Evolutionary conservation across 169 alveolate species (phyloP).

Genomic region (Babesia gibsoni): DNA sequence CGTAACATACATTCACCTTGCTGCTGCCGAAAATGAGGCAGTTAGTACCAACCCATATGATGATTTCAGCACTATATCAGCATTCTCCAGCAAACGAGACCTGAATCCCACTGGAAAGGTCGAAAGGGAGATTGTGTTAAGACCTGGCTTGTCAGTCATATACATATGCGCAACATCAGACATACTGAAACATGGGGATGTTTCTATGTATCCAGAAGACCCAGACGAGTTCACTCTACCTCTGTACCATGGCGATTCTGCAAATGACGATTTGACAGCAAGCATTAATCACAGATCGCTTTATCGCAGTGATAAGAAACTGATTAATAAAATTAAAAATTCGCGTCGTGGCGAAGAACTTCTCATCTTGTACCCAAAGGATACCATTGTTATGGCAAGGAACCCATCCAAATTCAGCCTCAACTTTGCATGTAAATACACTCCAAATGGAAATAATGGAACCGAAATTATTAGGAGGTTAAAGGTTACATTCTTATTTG

Average conservation of each 20-base stretch:
- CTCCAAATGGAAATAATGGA: neutral
- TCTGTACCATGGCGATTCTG: too few relatives aligned
- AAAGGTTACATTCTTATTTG: slow-evolving; percentile 18
- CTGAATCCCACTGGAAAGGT: neutral
- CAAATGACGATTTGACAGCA: neutral
- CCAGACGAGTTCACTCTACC: neutral
- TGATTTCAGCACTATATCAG: too few relatives aligned
- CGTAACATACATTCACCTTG: too few relatives aligned
- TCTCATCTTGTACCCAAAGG: slow-evolving; percentile 13
- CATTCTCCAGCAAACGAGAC: neutral
- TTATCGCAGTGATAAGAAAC: neutral
- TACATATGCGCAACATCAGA: neutral
- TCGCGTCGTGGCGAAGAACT: slow-evolving; percentile 2
- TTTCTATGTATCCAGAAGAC: neutral
- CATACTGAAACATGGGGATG: neutral
- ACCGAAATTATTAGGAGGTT: slow-evolving; percentile 32
- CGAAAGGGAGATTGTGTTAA: too few relatives aligned
- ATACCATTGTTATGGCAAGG: slow-evolving; percentile 37
- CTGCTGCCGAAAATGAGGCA: too few relatives aligned
- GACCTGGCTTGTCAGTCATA: too few relatives aligned
- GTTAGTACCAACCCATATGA: too few relatives aligned
- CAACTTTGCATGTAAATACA: slow-evolving; percentile 48
- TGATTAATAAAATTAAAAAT: neutral
- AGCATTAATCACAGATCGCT: neutral
- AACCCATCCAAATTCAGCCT: slow-evolving; percentile 38